Evolutionary conservation across 1,139 yeast genomes (phyloP), one percentile per base, ranked within the genome.

Genomic region (Suhomyces taliae): DNA sequence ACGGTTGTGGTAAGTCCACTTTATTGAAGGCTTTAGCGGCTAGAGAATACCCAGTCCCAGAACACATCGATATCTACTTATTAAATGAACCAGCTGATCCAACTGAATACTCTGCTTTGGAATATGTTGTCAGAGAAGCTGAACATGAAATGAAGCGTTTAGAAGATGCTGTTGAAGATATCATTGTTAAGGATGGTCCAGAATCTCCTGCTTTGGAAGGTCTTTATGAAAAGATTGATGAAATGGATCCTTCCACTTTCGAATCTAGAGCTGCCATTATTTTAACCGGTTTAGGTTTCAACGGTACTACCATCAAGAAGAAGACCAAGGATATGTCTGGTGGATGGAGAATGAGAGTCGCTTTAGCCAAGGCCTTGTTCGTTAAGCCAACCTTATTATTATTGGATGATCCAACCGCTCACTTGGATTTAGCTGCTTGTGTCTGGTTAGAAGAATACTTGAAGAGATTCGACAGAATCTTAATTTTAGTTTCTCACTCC

Each of bases 241-340:
- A 82, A 56, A 82, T 93, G 93, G 99, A 93, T 67, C 97, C 99
- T 43, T 66, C 91, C 46, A 93, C 99, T 48, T 93, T 93, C 64
- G 99, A 93, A 78, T 77, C 95, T 42, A 85, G 99, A 73, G 99
- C 99, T 48, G 96, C 99, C 48, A 76, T 90, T 58, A 95, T 93
- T 64, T 79, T 93, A 65, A 89, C 90, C 59, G 99, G 99, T 90
- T 83, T 93, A 70, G 99, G 99, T 65, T 93, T 93, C 83, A 89
- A 88, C 73, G 66, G 85, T 48, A 74, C 74, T 60, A 93, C 98
- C 52, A 75, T 75, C 56, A 90, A 91, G 64, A 81, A 82, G 69
- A 87, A 84, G 76, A 93, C 99, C 64, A 91, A 90, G 74, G 99
- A 93, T 68, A 93, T 93, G 99, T 90, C 97, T 67, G 99, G 99